Conservation (phyloP, 805 yeast genomes). For the Saccharomyces kudriavzevii region DNA sequence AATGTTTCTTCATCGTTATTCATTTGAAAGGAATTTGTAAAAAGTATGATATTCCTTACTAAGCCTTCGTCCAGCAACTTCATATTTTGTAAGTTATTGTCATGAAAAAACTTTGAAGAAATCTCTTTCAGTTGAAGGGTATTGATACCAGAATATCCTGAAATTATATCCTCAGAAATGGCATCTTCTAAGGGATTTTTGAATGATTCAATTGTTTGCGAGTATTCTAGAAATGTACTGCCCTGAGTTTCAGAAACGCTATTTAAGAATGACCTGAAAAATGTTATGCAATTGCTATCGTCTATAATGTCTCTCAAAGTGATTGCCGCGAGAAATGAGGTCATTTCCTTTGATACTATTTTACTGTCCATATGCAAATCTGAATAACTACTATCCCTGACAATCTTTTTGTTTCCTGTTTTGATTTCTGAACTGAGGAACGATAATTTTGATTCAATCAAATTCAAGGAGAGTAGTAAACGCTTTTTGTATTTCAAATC, state of each 20-base stretch:
- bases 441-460: constrained; percentile 20
- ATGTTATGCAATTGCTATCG: constrained; percentile 11
- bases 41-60: constrained; percentile 12
- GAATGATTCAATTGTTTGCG: constrained; percentile 59
- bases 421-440: constrained; percentile 1
- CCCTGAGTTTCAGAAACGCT: constrained; percentile 6
- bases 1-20: constrained; percentile 12
- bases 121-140: constrained; percentile 24
- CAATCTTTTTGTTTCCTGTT: neutral
- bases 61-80: constrained; percentile 13
- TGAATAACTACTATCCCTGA: neutral
- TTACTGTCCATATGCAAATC: constrained; percentile 4
- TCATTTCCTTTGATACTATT: constrained; percentile 11
- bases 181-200: constrained; percentile 60
- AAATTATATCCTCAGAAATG: constrained; percentile 24
- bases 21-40: constrained; percentile 1
- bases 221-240: constrained; percentile 43
- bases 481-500: constrained; percentile 11
- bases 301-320: constrained; percentile 13
- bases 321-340: constrained; percentile 11
- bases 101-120: constrained; percentile 7
- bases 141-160: constrained; percentile 15
- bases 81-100: constrained; percentile 17
- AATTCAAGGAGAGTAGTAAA: constrained; percentile 17
- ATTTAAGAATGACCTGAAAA: constrained; percentile 12